These are phyloP conservation scores for Lipomyces oligophaga DNA, from an alignment of 805 yeast species.

Conservation along the genomic window DNA sequence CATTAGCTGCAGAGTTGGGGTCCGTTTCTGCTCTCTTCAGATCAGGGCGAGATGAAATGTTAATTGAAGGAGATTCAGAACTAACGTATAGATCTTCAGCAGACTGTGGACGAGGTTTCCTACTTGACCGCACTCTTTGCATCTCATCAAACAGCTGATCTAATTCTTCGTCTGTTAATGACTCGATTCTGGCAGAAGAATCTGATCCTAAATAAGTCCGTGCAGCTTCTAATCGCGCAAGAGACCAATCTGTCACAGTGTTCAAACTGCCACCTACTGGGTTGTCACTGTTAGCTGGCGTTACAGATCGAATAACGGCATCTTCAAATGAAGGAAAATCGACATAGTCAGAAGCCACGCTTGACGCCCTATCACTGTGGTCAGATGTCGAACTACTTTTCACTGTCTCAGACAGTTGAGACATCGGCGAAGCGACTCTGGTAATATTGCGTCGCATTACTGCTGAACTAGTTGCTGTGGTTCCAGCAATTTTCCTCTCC, in stretches of 20 bases:
- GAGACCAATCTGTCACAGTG: conserved; percentile 19
- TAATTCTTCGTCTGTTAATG: conserved; percentile 23
- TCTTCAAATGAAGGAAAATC: conserved; percentile 15
- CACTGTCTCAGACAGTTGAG: no score
- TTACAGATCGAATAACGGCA: conserved; percentile 1
- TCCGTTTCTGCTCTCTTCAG: conserved; percentile 1
- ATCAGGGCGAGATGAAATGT: no score
- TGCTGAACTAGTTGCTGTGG: neutral
- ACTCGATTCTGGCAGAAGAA: conserved; percentile 9
- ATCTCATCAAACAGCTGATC: conserved; percentile 25
- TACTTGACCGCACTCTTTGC: conserved; percentile 18
- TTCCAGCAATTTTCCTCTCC: conserved; percentile 5
- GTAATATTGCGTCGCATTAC: neutral
- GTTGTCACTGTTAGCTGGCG: conserved; percentile 6
- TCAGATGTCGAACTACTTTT: conserved; percentile 13
- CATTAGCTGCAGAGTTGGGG: neutral
- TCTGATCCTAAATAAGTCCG: conserved; percentile 18
- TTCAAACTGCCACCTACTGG: conserved; percentile 1
- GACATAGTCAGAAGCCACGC: conserved; percentile 13
- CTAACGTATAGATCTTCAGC: conserved; percentile 9
- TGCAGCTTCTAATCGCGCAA: conserved; percentile 26
- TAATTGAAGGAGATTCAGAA: conserved; percentile 7
- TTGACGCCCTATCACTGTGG: conserved; percentile 11
- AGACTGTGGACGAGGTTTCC: conserved; percentile 20
- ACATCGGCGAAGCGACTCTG: conserved; percentile 1